Base-by-base conservation (phyloP, 192 early-diverging fungal genomes). In the Podila clonocystis region DNA sequence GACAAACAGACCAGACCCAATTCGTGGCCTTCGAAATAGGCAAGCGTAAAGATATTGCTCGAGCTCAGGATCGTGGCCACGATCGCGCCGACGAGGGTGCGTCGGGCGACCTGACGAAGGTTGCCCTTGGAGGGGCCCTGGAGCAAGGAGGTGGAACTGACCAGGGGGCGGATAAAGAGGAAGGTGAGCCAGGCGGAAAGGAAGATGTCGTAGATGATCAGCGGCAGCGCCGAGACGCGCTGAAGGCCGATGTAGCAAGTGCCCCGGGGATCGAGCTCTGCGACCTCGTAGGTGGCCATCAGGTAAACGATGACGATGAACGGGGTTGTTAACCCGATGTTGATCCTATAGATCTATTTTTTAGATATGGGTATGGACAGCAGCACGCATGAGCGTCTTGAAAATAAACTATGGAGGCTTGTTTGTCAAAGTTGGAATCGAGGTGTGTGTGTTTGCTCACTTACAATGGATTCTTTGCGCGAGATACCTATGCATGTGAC, bases 1-100 rank as follows among this genome's bases (percentile, higher is more conserved):
- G 75, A 70, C 58, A 84, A 69, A 52, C 82, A 84, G 6, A 84
- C 28, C 15, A 84, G 55, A 36, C 82, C 82, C 31, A 68, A 65
- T 59, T 84, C 75, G 17, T 58, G 29, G 5, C 82, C 82, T 38
- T 71, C 31, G 15, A 78, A 70, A 31, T 70, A 9, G 15, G 63
- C 69, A 9, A 84, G 49, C n/a, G 72, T 65, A n/a, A 73, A 50
- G 26, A 84, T 63, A 61, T 84, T 84, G 31, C 38, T 70, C 57
- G 75, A 70, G n/a, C 75, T 79, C 26, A 78, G 70, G 41, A 84
- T 3, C 24, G 79, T 58, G 50, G 70, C 71, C n/a, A 84, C 75
- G n/a, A 84, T 22, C 0, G 82, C 67, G 33, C 75, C 82, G 2
- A 74, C 49, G 19, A 84, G 58, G 9, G 75, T 84, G 4, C 72